Conservation (phyloP, 805 yeast species). For the Yarrowia sp. region DNA sequence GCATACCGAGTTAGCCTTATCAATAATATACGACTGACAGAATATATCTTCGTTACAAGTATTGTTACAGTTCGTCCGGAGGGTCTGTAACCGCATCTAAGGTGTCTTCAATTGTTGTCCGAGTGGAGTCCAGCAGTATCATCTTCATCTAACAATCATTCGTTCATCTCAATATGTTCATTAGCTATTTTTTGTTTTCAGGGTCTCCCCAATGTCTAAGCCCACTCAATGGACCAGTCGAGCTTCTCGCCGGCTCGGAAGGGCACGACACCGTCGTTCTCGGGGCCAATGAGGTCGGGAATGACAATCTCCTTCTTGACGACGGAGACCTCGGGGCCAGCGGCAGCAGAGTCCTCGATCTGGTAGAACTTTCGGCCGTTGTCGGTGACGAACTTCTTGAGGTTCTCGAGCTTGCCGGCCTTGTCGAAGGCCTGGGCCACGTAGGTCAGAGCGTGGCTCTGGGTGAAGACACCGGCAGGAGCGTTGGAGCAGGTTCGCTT, state of each 20-base stretch:
- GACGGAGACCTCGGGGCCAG: conserved; percentile 56
- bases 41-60: too few relatives aligned
- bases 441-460: conserved; percentile 79
- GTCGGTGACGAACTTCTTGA: conserved; percentile 77
- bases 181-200: conserved; percentile 18
- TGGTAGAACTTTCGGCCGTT: conserved; percentile 77
- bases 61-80: too few relatives aligned
- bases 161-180: neutral
- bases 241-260: conserved; percentile 82
- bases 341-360: conserved; percentile 53
- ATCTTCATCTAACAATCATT: too few relatives aligned
- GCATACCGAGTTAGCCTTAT: too few relatives aligned
- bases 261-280: conserved; percentile 72
- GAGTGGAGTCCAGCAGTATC: too few relatives aligned
- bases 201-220: conserved; percentile 1
- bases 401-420: conserved; percentile 65
- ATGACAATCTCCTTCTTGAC: conserved; percentile 57
- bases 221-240: conserved; percentile 80
- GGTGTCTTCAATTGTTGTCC: too few relatives aligned
- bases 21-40: too few relatives aligned
- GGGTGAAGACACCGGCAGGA: conserved; percentile 98
- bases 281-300: conserved; percentile 63
- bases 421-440: conserved; percentile 85
- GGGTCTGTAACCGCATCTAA: too few relatives aligned
- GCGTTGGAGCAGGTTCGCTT: conserved; percentile 82